phyloP scores from a whole-genome alignment of 1,284 basidiomycete genomes.

The Kwoniella shivajii region DNA sequence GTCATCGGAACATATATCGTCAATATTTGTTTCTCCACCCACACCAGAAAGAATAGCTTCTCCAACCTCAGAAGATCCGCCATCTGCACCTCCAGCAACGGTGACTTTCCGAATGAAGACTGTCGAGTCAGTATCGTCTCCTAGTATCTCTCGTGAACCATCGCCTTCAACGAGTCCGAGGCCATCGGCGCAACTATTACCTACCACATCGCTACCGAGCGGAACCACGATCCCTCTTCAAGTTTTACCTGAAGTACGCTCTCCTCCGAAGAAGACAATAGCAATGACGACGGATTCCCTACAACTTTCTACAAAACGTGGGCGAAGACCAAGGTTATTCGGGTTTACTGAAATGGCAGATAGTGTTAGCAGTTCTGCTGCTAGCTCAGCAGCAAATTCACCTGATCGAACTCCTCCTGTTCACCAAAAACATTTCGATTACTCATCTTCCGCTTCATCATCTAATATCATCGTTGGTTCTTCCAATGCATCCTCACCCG shows the following conservation, averaged over 20 bases:
- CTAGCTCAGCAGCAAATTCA: conserved; percentile 30
- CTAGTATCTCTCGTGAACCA: background rate
- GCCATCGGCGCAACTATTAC: background rate
- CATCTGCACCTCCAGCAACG: background rate
- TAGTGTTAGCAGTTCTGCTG: conserved; percentile 27
- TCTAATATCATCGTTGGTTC: background rate
- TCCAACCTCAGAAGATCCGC: conserved; percentile 15
- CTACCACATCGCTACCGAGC: conserved; percentile 1
- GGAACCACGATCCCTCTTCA: conserved; percentile 31
- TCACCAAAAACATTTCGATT: conserved; percentile 1
- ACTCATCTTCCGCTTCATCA: conserved; percentile 1
- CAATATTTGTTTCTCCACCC: conserved; percentile 43
- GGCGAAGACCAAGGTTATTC: conserved; percentile 49
- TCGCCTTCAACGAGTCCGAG: conserved; percentile 17
- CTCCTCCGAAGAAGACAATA: conserved; percentile 39
- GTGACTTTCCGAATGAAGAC: background rate
- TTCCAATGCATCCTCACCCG: conserved; percentile 9
- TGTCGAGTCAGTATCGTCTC: background rate
- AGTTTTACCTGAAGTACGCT: conserved; percentile 51
- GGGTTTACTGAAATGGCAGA: conserved; percentile 51
- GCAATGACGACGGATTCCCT: conserved; percentile 36
- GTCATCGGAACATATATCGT: conserved; percentile 21
- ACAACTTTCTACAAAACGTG: conserved; percentile 25
- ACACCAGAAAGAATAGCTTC: conserved; percentile 35
- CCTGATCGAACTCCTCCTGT: conserved; percentile 24